Evolutionary conservation across 352 stramenopile species (phyloP).

Genomic region (Phytophthora podocarpi): DNA sequence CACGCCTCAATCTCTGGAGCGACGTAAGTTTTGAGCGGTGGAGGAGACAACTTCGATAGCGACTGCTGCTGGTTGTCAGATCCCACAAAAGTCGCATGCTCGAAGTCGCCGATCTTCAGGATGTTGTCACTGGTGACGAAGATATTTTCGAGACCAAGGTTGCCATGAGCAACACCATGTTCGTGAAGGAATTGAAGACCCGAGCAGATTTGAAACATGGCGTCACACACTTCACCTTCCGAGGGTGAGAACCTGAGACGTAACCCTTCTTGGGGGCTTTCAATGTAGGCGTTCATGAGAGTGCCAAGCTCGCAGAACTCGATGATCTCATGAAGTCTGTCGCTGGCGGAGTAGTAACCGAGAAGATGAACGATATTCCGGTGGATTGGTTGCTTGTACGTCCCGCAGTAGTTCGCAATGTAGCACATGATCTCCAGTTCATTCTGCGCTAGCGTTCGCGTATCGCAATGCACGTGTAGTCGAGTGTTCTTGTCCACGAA

Average conservation of each 20-base stretch:
- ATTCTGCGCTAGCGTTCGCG: constrained; percentile 46
- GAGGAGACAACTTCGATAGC: constrained; percentile 26
- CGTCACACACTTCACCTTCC: constrained; percentile 53
- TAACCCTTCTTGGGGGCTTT: constrained; percentile 45
- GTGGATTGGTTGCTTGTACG: constrained; percentile 44
- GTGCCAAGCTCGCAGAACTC: constrained; percentile 70
- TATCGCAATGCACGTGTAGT: constrained; percentile 43
- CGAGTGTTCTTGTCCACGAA: constrained; percentile 65
- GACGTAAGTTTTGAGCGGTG: constrained; percentile 52
- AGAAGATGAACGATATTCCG: constrained; percentile 57
- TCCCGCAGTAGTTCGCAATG: constrained; percentile 46
- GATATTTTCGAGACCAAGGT: constrained; percentile 80
- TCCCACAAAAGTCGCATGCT: constrained; percentile 61
- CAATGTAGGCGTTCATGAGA: constrained; percentile 58
- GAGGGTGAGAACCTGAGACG: constrained; percentile 40
- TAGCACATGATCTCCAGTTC: constrained; percentile 72
- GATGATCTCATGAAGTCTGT: constrained; percentile 59
- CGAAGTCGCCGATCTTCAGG: constrained; percentile 76
- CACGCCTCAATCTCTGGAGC: constrained; percentile 52
- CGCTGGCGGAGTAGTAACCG: constrained; percentile 55
- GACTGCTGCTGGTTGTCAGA: constrained; percentile 45
- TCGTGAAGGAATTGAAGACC: constrained; percentile 58
- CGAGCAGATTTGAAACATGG: constrained; percentile 88
- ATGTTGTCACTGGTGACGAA: constrained; percentile 63
- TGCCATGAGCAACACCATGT: constrained; percentile 65